phyloP scores from a whole-genome alignment of 768 basidiomycete species.

The Tephrocybe sp. region DNA sequence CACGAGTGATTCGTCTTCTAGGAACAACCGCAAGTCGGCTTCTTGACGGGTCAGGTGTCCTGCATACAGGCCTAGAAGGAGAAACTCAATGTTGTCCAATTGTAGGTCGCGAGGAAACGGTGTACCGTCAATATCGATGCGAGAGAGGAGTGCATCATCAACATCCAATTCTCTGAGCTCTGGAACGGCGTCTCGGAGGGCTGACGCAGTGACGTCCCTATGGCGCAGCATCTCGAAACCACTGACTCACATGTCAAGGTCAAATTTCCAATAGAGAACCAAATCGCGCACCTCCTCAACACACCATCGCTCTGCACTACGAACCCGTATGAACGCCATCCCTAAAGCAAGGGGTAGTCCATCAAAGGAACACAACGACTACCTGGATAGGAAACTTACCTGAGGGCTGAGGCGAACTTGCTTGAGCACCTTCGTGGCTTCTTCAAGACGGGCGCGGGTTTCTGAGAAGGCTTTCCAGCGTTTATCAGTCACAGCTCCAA shows the following conservation, averaged over 20 bases:
- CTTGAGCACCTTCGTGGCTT: constrained; percentile 37
- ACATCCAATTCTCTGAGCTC: constrained; percentile 52
- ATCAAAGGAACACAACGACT: too few relatives aligned
- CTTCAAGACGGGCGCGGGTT: constrained; percentile 31
- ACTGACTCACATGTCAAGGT: constrained; percentile 36
- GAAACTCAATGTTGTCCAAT: neutral
- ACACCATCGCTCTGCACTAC: constrained; percentile 46
- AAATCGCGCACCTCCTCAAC: constrained; percentile 34
- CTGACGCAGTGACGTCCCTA: constrained; percentile 45
- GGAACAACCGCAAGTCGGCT: constrained; percentile 72
- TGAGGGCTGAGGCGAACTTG: constrained; percentile 42
- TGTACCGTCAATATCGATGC: constrained; percentile 10
- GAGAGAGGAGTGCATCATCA: constrained; percentile 51
- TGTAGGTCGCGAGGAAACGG: neutral
- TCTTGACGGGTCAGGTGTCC: constrained; percentile 69
- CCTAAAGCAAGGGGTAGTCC: constrained; percentile 18
- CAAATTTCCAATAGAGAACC: neutral
- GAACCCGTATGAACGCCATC: constrained; percentile 42
- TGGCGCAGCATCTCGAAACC: constrained; percentile 74
- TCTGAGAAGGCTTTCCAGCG: constrained; percentile 41
- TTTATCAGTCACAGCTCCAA: constrained; percentile 44
- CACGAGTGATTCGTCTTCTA: constrained; percentile 70
- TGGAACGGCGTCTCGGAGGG: constrained; percentile 46
- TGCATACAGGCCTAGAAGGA: constrained; percentile 52
- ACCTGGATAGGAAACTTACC: constrained; percentile 22